Evolutionary conservation across 192 early-diverging fungal genomes (phyloP).

Genomic region (Gaertneriomyces sp.): DNA sequence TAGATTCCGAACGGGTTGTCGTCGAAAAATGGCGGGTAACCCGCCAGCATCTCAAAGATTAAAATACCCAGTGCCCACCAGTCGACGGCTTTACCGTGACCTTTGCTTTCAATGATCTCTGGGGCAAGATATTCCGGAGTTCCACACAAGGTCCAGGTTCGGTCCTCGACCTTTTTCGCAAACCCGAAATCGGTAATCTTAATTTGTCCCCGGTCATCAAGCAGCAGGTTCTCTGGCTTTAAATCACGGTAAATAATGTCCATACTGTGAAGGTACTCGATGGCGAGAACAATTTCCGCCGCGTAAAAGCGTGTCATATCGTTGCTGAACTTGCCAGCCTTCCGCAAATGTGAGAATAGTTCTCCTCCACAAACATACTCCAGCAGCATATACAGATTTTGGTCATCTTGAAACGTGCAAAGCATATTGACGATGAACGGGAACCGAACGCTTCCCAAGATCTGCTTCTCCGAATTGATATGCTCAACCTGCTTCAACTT

Average conservation of each 20-base stretch:
- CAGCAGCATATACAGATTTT: slow-evolving; percentile 89
- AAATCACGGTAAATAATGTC: slow-evolving; percentile 97
- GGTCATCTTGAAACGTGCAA: slow-evolving; percentile 94
- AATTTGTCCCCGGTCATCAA: slow-evolving; percentile 87
- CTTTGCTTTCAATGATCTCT: slow-evolving; percentile 93
- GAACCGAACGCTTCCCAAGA: slow-evolving; percentile 45
- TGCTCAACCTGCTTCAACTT: slow-evolving; percentile 58
- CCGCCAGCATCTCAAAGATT: slow-evolving; percentile 97
- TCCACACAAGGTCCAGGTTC: slow-evolving; percentile 98
- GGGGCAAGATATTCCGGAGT: slow-evolving; percentile 98
- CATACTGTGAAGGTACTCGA: slow-evolving; percentile 87
- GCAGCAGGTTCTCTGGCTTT: slow-evolving; percentile 80
- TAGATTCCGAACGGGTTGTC: slow-evolving; percentile 98
- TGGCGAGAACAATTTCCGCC: slow-evolving; percentile 90
- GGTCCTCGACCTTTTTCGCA: slow-evolving; percentile 81
- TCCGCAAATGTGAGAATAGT: slow-evolving; percentile 91
- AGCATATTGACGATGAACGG: slow-evolving; percentile 62
- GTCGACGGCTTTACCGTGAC: slow-evolving; percentile 95
- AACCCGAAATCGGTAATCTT: slow-evolving; percentile 99
- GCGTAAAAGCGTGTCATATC: slow-evolving; percentile 96
- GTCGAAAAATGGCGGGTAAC: slow-evolving; percentile 96
- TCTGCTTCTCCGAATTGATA: slow-evolving; percentile 57
- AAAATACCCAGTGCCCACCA: slow-evolving; percentile 99
- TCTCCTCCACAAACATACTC: slow-evolving; percentile 97
- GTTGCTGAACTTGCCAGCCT: slow-evolving; percentile 87